phyloP scores from a whole-genome alignment of 2,329 filamentous ascomycete genomes.

The Clarireedia hainanense region DNA sequence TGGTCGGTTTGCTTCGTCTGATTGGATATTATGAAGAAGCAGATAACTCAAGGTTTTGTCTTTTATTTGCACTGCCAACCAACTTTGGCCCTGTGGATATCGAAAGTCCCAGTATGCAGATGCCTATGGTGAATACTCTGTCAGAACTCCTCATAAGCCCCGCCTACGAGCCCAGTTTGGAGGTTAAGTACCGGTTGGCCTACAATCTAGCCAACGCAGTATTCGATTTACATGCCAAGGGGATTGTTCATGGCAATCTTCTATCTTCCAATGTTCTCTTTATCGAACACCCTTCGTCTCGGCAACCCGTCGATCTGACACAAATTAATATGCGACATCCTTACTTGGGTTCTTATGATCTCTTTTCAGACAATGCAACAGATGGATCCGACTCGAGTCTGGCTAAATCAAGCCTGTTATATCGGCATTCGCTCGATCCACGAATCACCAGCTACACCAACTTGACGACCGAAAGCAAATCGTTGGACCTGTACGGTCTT shows the following conservation, averaged over 20 bases:
- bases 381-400: conserved; percentile 17
- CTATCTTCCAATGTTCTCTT: conserved; percentile 62
- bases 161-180: conserved; percentile 56
- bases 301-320: conserved; percentile 18
- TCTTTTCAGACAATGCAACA: conserved; percentile 48
- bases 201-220: conserved; percentile 65
- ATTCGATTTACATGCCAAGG: conserved; percentile 63
- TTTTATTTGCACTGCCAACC: conserved; percentile 67
- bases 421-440: conserved; percentile 61
- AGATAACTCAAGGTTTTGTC: conserved; percentile 59
- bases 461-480: conserved; percentile 46
- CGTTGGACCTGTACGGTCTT: conserved; percentile 64
- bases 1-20: conserved; percentile 51
- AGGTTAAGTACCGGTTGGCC: conserved; percentile 69
- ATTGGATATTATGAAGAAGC: conserved; percentile 70
- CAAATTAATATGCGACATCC: conserved; percentile 57
- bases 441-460: conserved; percentile 42
- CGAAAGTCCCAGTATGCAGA: conserved; percentile 36
- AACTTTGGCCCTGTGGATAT: conserved; percentile 52
- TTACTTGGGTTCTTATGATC: conserved; percentile 64
- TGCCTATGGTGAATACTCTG: conserved; percentile 39
- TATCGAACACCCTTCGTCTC: conserved; percentile 32
- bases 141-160: conserved; percentile 43
- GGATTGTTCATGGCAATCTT: conserved; percentile 64
- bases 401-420: conserved; percentile 26